These are phyloP conservation scores for Ogataea pilisensis DNA, from an alignment of 805 yeast genomes.

Conservation along the genomic window DNA sequence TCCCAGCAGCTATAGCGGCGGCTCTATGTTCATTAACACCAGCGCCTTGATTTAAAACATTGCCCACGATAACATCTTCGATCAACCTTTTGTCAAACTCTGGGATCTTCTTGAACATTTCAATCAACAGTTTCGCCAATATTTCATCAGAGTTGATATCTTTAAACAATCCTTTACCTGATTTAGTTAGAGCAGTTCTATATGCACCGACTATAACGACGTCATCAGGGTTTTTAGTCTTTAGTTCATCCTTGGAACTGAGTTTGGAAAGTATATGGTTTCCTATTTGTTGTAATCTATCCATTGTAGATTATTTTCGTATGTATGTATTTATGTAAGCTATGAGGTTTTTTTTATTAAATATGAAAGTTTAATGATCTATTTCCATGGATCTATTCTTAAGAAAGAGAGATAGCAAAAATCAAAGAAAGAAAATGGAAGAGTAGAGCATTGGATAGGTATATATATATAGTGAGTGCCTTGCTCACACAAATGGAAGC, in stretches of 20 bases:
- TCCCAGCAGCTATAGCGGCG: conserved; percentile 85
- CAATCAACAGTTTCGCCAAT: conserved; percentile 58
- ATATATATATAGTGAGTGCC: too few relatives aligned
- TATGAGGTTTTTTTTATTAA: too few relatives aligned
- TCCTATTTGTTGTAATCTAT: conserved; percentile 34
- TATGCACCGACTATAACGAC: conserved; percentile 88
- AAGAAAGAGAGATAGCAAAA: too few relatives aligned
- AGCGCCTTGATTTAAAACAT: conserved; percentile 87
- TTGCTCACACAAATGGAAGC: too few relatives aligned
- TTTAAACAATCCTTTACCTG: conserved; percentile 81
- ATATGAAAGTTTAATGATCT: too few relatives aligned
- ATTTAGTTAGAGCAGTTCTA: conserved; percentile 87
- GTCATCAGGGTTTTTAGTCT: conserved; percentile 67
- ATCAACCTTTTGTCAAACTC: conserved; percentile 47
- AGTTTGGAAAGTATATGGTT: conserved; percentile 26
- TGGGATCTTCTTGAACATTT: conserved; percentile 52
- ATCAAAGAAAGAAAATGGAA: too few relatives aligned
- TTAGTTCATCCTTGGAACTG: conserved; percentile 19
- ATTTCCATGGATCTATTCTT: too few relatives aligned
- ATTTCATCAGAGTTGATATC: conserved; percentile 80
- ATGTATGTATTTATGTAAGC: not conserved
- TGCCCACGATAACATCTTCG: conserved; percentile 87
- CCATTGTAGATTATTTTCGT: conserved; percentile 21
- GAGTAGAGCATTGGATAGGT: too few relatives aligned
- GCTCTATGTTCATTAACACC: conserved; percentile 96